phyloP scores from a whole-genome alignment of 164 flowering plant species.

The Pachysandra terminalis region DNA sequence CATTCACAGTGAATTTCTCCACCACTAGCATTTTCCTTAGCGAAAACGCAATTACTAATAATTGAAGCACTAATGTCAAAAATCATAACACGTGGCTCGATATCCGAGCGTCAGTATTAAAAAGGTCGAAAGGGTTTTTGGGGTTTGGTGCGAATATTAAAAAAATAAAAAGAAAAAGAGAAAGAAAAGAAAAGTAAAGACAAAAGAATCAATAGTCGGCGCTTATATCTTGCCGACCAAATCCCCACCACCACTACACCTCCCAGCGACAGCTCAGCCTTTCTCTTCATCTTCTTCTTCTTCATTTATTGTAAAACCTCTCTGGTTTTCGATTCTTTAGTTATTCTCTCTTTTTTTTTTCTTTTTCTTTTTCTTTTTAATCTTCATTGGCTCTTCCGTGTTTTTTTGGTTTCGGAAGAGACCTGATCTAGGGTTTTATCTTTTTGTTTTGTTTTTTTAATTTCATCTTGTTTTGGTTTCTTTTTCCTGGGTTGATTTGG shows the following conservation, averaged over 20 bases:
- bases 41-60: no score
- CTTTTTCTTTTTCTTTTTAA: neutral
- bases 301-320: neutral
- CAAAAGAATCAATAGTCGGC: conserved; percentile 60
- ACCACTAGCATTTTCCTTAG: no score
- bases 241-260: conserved; percentile 15
- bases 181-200: conserved; percentile 15
- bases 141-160: no score
- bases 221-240: conserved; percentile 65
- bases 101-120: no score
- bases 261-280: conserved; percentile 6
- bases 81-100: no score
- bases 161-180: no score
- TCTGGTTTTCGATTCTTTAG: conserved; percentile 1
- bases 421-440: neutral
- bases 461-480: neutral
- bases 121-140: no score
- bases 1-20: no score
- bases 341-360: neutral
- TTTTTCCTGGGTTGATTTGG: neutral
- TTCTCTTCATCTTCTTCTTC: conserved; percentile 5
- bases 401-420: conserved; percentile 37
- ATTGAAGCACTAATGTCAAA: no score
- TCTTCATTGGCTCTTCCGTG: conserved; percentile 33
- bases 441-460: neutral